Evolutionary conservation across 148 eudicot species (phyloP).

Genomic region (Rhododendron griersonianum): DNA sequence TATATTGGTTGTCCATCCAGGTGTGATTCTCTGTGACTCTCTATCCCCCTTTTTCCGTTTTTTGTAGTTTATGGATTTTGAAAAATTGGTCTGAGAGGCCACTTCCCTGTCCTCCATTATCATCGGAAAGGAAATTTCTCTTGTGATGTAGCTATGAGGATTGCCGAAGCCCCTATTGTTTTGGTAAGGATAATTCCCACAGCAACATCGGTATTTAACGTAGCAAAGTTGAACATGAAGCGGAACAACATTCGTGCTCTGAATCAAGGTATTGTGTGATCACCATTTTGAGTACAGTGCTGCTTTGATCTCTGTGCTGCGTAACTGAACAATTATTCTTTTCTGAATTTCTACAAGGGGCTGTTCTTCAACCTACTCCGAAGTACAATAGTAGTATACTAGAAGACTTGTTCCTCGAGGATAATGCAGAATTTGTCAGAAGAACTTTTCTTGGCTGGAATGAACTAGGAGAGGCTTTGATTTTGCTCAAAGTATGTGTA

Average conservation of each 20-base stretch:
- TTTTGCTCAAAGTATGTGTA: conserved; percentile 70
- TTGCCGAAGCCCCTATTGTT: conserved; percentile 35
- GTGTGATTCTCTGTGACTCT: conserved; percentile 20
- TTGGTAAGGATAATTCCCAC: conserved; percentile 72
- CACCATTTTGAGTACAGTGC: background rate
- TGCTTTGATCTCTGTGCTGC: conserved; percentile 1
- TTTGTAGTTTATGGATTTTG: background rate
- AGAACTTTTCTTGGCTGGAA: conserved; percentile 61
- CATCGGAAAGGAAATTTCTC: conserved; percentile 10
- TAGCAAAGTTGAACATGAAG: conserved; percentile 53
- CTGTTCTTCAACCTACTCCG: conserved; percentile 61
- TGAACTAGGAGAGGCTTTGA: conserved; percentile 69
- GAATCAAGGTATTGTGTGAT: conserved; percentile 49
- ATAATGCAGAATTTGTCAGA: conserved; percentile 47
- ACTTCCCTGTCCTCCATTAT: background rate
- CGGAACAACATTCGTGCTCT: conserved; percentile 68
- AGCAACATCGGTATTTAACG: conserved; percentile 51
- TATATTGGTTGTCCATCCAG: conserved; percentile 67
- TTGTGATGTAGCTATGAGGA: conserved; percentile 34
- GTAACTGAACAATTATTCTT: background rate
- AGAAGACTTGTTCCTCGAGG: conserved; percentile 83
- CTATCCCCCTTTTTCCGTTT: background rate
- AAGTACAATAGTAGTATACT: conserved; percentile 78
- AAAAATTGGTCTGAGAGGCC: background rate
- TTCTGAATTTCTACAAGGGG: conserved; percentile 27